Evolutionary conservation across 331 rosid species (phyloP), one percentile per base, ranked within the genome.

Genomic region (Dryas integrifolia): DNA sequence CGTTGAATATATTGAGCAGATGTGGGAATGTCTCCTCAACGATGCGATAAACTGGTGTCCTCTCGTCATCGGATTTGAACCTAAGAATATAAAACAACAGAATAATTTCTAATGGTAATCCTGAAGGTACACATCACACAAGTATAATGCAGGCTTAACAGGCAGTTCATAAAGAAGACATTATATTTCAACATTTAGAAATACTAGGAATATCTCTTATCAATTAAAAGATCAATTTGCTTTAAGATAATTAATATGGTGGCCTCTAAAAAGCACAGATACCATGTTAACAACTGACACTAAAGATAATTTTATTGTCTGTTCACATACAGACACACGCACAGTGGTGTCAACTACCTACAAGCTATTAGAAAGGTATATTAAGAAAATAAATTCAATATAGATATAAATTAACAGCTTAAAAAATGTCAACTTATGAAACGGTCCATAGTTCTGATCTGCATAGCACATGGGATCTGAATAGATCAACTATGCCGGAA

Each of bases 21-120:
- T 80, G 86, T 11, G 94, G 94, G 80, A 93, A 93, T 6, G 97
- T 93, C 73, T 91, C 96, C 38, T 86, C 81, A 35, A 93, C 92
- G 57, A 93, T 85, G 46, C 45, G 91, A 81, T 81, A 61, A 10
- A 88, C 88, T 0, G 98, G 97, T 21, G 79, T 79, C 82, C 98
- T 86, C 57, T 93, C 98, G 15, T 87, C 96, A 5, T 93, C 98
- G 39, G 98, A 86, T 84, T 90, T 93, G 87, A 91, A 93, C 84
- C 98, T 92, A 83, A 40, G 50, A 76, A 70, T 24, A 38, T 56
- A 16, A 68, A 59, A 71, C 45, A 72, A 68, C 40, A 46, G 16
- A 6, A 53, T n/a, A 26, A 39, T 9, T 76, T 58, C 68, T 18
- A n/a, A 57, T 45, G 67, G 7, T 21, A 65, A 39, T 11, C 39